A percentile compares a stretch with the other conserved stretches of the same genome.
Evolutionary conservation across 352 stramenopile genomes (phyloP).

Genomic region (Globisporangium takayamanum): DNA sequence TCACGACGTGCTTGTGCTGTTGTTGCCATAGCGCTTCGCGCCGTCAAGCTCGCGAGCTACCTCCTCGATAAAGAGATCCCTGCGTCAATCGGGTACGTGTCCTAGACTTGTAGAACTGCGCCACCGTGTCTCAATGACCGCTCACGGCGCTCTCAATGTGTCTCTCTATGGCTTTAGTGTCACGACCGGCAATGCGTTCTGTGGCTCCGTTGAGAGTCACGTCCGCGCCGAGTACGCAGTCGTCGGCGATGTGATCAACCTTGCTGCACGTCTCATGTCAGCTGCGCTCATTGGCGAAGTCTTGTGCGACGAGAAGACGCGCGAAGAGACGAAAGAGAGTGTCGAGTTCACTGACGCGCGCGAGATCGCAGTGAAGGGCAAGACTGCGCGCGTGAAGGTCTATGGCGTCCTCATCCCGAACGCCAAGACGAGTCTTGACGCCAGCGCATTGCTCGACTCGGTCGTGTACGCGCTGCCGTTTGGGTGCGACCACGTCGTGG

Average conservation of each 20-base stretch:
- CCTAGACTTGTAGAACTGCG: not conserved
- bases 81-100: constrained; percentile 55
- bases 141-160: too few relatives aligned
- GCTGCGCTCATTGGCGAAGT: constrained; percentile 49
- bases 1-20: not conserved
- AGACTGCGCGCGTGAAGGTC: constrained; percentile 35
- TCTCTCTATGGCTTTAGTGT: constrained; percentile 23
- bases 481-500: constrained; percentile 36
- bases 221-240: constrained; percentile 75
- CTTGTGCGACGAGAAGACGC: constrained; percentile 67
- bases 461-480: constrained; percentile 32
- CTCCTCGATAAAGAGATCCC: constrained; percentile 55
- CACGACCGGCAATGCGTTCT: constrained; percentile 69
- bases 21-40: constrained; percentile 32
- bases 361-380: constrained; percentile 63
- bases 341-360: constrained; percentile 40
- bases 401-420: constrained; percentile 36
- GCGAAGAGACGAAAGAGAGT: constrained; percentile 45
- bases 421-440: constrained; percentile 26
- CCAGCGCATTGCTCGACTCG: constrained; percentile 23
- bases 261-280: constrained; percentile 74
- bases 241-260: constrained; percentile 80
- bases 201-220: constrained; percentile 61
- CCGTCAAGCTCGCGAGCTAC: constrained; percentile 57
- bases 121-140: not conserved